Evolutionary conservation across 345 rosid species (phyloP).

Genomic region (Conringia planisiliqua): DNA sequence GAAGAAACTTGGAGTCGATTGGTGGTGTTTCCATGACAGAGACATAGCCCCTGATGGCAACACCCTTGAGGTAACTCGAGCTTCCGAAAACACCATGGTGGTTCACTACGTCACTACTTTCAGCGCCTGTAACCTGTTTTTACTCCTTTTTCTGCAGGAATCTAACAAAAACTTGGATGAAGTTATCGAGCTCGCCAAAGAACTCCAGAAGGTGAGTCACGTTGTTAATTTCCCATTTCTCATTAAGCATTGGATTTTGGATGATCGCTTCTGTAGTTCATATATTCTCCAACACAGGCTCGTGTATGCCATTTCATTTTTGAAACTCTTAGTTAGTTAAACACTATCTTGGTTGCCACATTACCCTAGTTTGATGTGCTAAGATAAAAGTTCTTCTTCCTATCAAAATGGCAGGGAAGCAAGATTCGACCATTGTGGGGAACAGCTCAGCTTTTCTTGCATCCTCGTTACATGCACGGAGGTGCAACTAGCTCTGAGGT

Average conservation of each 20-base stretch:
- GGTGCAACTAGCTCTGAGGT: constrained; percentile 93
- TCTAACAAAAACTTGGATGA: constrained; percentile 84
- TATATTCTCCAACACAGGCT: not conserved
- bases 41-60: constrained; percentile 88
- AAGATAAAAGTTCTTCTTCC: not conserved
- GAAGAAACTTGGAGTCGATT: constrained; percentile 86
- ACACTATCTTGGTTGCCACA: not conserved
- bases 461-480: constrained; percentile 98
- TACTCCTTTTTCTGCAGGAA: constrained; percentile 49
- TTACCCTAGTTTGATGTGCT: not conserved
- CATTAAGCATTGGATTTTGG: not conserved
- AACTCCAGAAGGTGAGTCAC: constrained; percentile 55
- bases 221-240: constrained; percentile 24
- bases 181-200: constrained; percentile 87
- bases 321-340: not conserved
- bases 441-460: constrained; percentile 90
- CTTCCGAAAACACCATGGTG: not conserved
- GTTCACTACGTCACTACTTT: not conserved
- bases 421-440: constrained; percentile 86
- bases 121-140: not conserved
- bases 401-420: constrained; percentile 50
- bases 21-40: constrained; percentile 97
- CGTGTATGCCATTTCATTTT: not conserved
- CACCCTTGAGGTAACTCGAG: constrained; percentile 58
- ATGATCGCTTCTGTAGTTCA: not conserved